A percentile compares a stretch with the other conserved stretches of the same genome.
These are phyloP conservation scores for Colletotrichum paranaense DNA, from an alignment of 2,329 filamentous ascomycete genomes.

Conservation along the genomic window DNA sequence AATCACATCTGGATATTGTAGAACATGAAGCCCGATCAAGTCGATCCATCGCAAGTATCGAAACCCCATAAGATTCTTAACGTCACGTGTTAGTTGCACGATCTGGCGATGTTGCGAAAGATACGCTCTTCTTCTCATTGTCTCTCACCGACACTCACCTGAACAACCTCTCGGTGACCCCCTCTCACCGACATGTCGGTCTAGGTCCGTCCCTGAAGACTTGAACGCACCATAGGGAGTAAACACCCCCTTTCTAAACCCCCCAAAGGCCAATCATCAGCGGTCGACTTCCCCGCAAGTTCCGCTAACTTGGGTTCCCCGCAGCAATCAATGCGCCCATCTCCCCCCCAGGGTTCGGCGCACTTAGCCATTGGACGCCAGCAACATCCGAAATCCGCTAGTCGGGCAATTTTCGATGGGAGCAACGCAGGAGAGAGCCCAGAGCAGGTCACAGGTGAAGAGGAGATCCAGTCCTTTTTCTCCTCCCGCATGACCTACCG, in stretches of 20 bases:
- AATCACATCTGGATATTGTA: too few species aligned
- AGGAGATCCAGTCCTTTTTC: slow-evolving; percentile 11
- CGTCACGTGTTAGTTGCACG: fast-evolving
- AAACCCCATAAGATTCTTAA: too few species aligned
- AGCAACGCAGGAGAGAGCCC: neutral
- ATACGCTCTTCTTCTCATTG: fast-evolving
- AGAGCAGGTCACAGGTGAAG: neutral
- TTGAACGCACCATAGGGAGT: too few species aligned
- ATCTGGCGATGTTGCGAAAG: too few species aligned
- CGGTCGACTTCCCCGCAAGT: slow-evolving; percentile 6
- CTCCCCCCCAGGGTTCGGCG: neutral
- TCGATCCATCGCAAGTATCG: too few species aligned
- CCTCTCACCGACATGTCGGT: neutral
- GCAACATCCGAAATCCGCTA: neutral
- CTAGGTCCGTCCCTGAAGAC: neutral
- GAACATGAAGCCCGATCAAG: too few species aligned
- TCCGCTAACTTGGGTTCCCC: slow-evolving; percentile 27
- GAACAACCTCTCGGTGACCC: fast-evolving
- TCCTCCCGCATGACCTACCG: slow-evolving; percentile 24
- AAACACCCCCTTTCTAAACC: neutral
- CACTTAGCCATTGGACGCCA: neutral
- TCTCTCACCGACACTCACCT: neutral
- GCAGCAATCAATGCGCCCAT: slow-evolving; percentile 18
- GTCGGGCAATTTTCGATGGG: neutral
- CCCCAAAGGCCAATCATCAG: slow-evolving; percentile 9